Percentiles rank a stretch among this genome's conserved stretches.
phyloP scores from a whole-genome alignment of 495 filamentous ascomycete species.

The Lasiosphaeris hirsuta region DNA sequence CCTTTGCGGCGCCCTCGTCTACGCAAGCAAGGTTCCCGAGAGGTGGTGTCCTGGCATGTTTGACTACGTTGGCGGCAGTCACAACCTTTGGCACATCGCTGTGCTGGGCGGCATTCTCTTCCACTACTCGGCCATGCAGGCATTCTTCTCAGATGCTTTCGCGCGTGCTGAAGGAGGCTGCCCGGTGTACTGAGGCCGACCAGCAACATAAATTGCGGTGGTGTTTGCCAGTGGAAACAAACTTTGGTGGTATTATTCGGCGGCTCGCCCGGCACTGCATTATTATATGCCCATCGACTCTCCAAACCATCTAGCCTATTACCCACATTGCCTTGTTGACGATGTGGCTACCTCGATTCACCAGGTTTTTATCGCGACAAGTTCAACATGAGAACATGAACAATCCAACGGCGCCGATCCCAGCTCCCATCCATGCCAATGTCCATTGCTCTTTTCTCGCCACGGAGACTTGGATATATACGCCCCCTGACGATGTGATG shows the following conservation, averaged over 20 bases:
- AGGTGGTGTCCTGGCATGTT: constrained; percentile 88
- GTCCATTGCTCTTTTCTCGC: constrained; percentile 15
- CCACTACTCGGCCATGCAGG: constrained; percentile 94
- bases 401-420: constrained; percentile 19
- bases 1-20: constrained; percentile 75
- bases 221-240: too few relatives aligned
- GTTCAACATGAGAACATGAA: constrained; percentile 22
- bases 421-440: constrained; percentile 15
- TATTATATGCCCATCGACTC: background rate
- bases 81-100: constrained; percentile 97
- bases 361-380: background rate
- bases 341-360: background rate
- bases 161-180: constrained; percentile 57
- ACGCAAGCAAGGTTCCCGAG: constrained; percentile 93
- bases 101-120: constrained; percentile 95
- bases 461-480: constrained; percentile 13
- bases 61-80: constrained; percentile 89
- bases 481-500: background rate
- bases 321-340: too few relatives aligned
- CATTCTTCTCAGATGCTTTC: constrained; percentile 88
- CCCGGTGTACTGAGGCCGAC: constrained; percentile 34
- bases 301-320: too few relatives aligned
- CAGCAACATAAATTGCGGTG: background rate
- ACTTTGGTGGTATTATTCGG: too few relatives aligned
- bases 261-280: background rate